phyloP scores from a whole-genome alignment of 108 stramenopile genomes.

The Nitzschia sp. region DNA sequence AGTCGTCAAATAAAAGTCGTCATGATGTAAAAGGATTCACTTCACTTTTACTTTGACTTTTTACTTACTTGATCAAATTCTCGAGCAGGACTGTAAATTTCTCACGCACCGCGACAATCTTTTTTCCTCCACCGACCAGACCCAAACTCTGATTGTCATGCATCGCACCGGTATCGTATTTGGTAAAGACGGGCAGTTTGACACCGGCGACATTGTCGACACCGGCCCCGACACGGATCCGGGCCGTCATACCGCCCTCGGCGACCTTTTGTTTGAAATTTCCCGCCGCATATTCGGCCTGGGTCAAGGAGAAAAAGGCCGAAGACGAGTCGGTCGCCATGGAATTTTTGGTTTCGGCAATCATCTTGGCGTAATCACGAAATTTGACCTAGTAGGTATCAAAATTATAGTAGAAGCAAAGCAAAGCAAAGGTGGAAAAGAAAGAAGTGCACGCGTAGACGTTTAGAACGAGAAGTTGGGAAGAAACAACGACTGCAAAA shows the following conservation, averaged over 20 bases:
- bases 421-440: neutral
- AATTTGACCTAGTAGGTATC: conserved; percentile 87
- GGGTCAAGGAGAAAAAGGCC: conserved; percentile 95
- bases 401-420: neutral
- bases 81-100: conserved; percentile 88
- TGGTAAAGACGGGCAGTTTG: conserved; percentile 96
- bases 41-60: neutral
- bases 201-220: conserved; percentile 98
- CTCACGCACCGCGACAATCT: conserved; percentile 88
- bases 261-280: conserved; percentile 96
- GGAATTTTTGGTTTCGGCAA: conserved; percentile 90
- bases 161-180: conserved; percentile 91
- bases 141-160: conserved; percentile 90
- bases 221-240: conserved; percentile 84
- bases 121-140: conserved; percentile 95
- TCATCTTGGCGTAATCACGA: conserved; percentile 93
- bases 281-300: conserved; percentile 98
- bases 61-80: conserved; percentile 81
- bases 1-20: no score
- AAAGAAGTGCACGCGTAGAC: neutral
- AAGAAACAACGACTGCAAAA: neutral
- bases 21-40: neutral
- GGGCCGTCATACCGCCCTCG: conserved; percentile 85
- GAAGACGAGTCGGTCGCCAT: conserved; percentile 84
- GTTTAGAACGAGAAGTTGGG: neutral